Percentiles rank a stretch among this genome's conserved stretches.
Conservation (phyloP, 2,329 filamentous ascomycete genomes). For the Venturia pyrina region DNA sequence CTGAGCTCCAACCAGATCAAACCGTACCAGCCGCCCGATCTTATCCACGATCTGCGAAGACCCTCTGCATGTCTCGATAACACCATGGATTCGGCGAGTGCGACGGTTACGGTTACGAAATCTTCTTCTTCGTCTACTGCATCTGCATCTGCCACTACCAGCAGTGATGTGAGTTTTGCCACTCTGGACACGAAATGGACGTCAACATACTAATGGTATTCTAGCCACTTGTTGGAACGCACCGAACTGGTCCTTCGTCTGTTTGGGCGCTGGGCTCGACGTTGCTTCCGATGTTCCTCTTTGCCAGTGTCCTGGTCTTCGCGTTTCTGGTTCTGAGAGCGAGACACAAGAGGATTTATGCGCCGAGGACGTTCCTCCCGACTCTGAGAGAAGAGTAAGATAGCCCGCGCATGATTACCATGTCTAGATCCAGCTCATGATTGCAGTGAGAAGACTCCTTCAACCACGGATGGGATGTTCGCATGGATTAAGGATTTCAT, state of each 20-base stretch:
- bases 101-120: background rate
- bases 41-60: background rate
- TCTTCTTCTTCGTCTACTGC: background rate
- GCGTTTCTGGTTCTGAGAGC: slow-evolving; percentile 43
- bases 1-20: background rate
- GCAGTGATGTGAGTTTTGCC: background rate
- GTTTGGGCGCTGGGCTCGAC: slow-evolving; percentile 38
- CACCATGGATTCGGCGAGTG: background rate
- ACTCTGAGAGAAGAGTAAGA: slow-evolving; percentile 8
- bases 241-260: slow-evolving; percentile 18
- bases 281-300: slow-evolving; percentile 42
- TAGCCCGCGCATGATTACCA: background rate
- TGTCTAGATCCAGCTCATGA: slow-evolving; percentile 10
- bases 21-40: too few relatives aligned
- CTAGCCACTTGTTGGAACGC: background rate
- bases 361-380: slow-evolving; percentile 34
- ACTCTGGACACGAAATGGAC: background rate
- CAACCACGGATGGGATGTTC: slow-evolving; percentile 22
- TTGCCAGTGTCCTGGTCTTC: slow-evolving; percentile 39
- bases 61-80: background rate
- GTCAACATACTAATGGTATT: background rate
- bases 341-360: slow-evolving; percentile 44
- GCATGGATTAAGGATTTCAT: slow-evolving; percentile 39
- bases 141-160: background rate
- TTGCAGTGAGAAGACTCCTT: slow-evolving; percentile 13